Percentiles rank a stretch among this genome's conserved stretches.
phyloP scores from a whole-genome alignment of 768 basidiomycete genomes.

The Cubamyces sp. region DNA sequence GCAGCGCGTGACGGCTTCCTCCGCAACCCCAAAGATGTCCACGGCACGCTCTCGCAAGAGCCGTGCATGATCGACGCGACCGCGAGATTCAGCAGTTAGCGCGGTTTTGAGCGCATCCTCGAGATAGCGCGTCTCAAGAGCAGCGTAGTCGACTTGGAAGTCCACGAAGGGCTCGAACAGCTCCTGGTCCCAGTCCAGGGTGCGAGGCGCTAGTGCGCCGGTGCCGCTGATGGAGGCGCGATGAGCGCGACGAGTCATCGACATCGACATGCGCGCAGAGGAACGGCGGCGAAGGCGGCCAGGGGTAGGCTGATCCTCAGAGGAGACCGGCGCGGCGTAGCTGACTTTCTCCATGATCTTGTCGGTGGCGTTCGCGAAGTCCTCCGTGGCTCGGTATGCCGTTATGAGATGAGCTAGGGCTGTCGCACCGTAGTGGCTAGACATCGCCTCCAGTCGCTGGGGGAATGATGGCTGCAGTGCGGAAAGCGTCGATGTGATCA shows the following conservation, averaged over 20 bases:
- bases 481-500: constrained; percentile 82
- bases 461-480: constrained; percentile 80
- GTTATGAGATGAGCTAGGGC: constrained; percentile 73
- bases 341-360: constrained; percentile 74
- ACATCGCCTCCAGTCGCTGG: constrained; percentile 73
- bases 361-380: constrained; percentile 75
- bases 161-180: constrained; percentile 95
- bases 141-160: constrained; percentile 82
- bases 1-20: constrained; percentile 79
- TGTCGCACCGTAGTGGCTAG: constrained; percentile 63
- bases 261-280: constrained; percentile 36
- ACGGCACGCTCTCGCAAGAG: constrained; percentile 74
- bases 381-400: constrained; percentile 75
- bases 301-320: constrained; percentile 18
- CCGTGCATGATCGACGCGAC: constrained; percentile 57
- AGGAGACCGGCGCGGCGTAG: constrained; percentile 40
- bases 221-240: constrained; percentile 37
- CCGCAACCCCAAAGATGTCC: constrained; percentile 76
- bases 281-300: constrained; percentile 28
- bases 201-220: constrained; percentile 14
- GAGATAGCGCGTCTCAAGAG: constrained; percentile 74
- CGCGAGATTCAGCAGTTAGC: constrained; percentile 47
- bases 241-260: constrained; percentile 36
- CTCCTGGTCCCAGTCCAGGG: constrained; percentile 81
- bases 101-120: constrained; percentile 58